Base-by-base conservation (phyloP, 768 basidiomycete genomes). In the Lanmaoa rubissima region DNA sequence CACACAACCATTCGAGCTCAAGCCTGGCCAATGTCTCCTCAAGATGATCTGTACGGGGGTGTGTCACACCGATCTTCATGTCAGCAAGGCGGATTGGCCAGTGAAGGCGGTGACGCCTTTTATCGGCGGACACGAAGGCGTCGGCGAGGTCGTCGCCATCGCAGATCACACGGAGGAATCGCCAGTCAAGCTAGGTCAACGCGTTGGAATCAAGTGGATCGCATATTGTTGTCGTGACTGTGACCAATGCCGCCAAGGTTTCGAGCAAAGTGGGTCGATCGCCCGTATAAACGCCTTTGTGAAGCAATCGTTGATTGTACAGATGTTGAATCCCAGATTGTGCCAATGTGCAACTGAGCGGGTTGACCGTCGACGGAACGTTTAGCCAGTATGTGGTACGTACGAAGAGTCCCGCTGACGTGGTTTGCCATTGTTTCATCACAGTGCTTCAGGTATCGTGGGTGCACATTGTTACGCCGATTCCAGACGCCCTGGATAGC, bases 41-140 rank as follows among this genome's bases (percentile, higher is more conserved):
- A 86, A 88, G 72, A 77, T 93, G 66, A 78, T 80, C 36, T 86
- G 82, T 74, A 85, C 87, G 7, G 91, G 91, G 54, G 90, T 92
- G n/a, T 93, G 92, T 73, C 90, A 92, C 67, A 90, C 88, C 4
- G 92, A 93, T 65, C 79, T 91, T 14, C 92, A 93, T 64, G 86
- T 86, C 28, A 82, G 82, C 38, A 72, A 80, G 39, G 83, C 82
- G 43, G 93, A 94, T 67, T 94, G 94, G 94, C 93, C 93, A 0
- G 55, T 90, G 11, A 71, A 78, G n/a, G 77, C 83, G 35, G 81
- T 76, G 51, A 76, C 77, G 1, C 88, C 87, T 0, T 81, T 92
- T 47, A 82, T 92, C 54, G 90, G 90, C 16, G 90, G 93, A 0
- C 92, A 94, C 67, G 88, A 93, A 73, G 92, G 92, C 60, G 90